Base-by-base conservation (phyloP, 129 eudicot genomes). In the Kitagawia praeruptora region DNA sequence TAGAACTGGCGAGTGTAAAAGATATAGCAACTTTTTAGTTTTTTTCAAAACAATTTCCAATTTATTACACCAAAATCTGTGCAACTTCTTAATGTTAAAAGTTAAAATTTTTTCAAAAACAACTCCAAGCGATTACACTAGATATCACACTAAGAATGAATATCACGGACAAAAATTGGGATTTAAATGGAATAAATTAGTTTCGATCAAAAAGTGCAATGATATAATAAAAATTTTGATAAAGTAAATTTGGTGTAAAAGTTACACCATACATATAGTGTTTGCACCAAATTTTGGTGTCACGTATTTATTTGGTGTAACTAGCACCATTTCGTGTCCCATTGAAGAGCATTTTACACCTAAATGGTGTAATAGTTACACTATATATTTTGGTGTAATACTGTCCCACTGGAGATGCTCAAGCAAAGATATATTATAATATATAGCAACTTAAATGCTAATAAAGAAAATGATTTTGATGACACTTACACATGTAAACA, bases 401-500 rank as follows among this genome's bases (percentile, higher is more conserved):
- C 13, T 6, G 25, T 19, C 61, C 8, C n/a, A 19, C 5, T 51
- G n/a, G 61, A 19, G n/a, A 51, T 53, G 63, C 45, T 28, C 46
- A 70, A 31, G 25, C 23, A 13, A 39, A 72, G n/a, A 39, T 72
- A 0, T 9, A n/a, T 9, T 8, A 0, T 9, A n/a, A 2, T 8
- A 75, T 47, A n/a, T 48, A 40, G 64, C 64, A 75, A 48, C 13
- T 75, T 1, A 48, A 23, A 48, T 13, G 25, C 18, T 21, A 13
- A n/a, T 53, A 2, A 76, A 28, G 27, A 19, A 47, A 2, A 73
- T 40, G 40, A 28, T n/a, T n/a, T n/a, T 15, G 48, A 74, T 3
- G 41, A 81, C 39, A 86, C 98, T 93, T 89, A 91, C 98, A 88
- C 89, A 89, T 40, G 98, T 93, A 75, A 91, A 91, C 42, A 93